Percentiles rank a stretch among this genome's conserved stretches.
Evolutionary conservation across 768 basidiomycete species (phyloP).

Genomic region (Lentinula edodes): DNA sequence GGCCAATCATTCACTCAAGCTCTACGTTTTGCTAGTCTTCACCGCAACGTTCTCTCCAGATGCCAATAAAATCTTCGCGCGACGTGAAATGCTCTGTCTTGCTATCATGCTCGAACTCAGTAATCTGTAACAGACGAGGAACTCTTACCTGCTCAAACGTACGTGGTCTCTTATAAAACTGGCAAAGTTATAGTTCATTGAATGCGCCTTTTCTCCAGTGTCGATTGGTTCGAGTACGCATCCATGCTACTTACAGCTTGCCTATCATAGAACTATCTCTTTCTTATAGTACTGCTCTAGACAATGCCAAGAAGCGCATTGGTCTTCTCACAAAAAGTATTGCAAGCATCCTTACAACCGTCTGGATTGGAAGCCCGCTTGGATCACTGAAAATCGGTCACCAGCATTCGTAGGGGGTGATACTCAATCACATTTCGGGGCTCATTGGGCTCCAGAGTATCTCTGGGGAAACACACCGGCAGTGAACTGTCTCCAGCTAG

Average conservation of each 20-base stretch:
- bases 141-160: neutral
- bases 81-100: neutral
- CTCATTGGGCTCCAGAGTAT: slow-evolving; percentile 10
- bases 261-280: neutral
- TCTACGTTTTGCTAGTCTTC: neutral
- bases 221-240: neutral
- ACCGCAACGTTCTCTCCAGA: neutral
- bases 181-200: no score
- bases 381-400: slow-evolving; percentile 14
- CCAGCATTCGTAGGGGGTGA: slow-evolving; percentile 14
- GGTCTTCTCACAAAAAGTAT: slow-evolving; percentile 32
- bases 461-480: slow-evolving; percentile 29
- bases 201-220: neutral
- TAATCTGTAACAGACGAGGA: neutral
- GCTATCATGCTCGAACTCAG: neutral
- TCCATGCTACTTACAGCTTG: neutral
- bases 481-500: slow-evolving; percentile 20
- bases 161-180: neutral
- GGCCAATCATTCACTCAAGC: neutral
- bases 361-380: slow-evolving; percentile 17
- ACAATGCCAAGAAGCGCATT: slow-evolving; percentile 38
- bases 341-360: slow-evolving; percentile 19
- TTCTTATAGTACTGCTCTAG: slow-evolving; percentile 34
- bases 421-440: neutral
- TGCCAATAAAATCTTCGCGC: neutral